These are phyloP conservation scores for Corymbia maculata DNA, from an alignment of 345 rosid genomes.

Conservation along the genomic window DNA sequence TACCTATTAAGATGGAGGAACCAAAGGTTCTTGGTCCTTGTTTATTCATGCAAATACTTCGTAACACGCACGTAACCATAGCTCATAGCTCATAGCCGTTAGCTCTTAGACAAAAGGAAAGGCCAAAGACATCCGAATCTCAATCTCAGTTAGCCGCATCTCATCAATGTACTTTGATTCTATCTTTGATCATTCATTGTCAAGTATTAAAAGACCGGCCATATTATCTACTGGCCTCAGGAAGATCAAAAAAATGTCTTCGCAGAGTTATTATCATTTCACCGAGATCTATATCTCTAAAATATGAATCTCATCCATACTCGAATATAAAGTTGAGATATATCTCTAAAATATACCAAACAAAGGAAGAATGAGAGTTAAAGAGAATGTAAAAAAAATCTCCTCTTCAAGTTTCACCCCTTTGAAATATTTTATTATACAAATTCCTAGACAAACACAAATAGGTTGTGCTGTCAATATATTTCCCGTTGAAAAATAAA, in stretches of 20 bases:
- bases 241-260: not conserved
- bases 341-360: not conserved
- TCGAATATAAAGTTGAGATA: not conserved
- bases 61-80: not conserved
- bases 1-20: not conserved
- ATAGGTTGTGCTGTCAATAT: not conserved
- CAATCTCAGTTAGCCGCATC: not conserved
- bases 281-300: not conserved
- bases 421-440: not conserved
- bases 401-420: not conserved
- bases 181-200: not conserved
- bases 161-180: not conserved
- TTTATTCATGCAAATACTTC: not conserved
- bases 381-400: not conserved
- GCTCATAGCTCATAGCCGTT: not conserved
- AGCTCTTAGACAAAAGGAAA: not conserved
- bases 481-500: not conserved
- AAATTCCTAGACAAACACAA: not conserved
- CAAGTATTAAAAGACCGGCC: not conserved
- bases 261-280: not conserved
- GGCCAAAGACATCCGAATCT: not conserved
- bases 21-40: not conserved
- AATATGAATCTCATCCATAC: not conserved
- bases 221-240: not conserved
- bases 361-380: not conserved